phyloP scores from a whole-genome alignment of 1,284 basidiomycete genomes.

The Phellopilus nigrolimitatus region DNA sequence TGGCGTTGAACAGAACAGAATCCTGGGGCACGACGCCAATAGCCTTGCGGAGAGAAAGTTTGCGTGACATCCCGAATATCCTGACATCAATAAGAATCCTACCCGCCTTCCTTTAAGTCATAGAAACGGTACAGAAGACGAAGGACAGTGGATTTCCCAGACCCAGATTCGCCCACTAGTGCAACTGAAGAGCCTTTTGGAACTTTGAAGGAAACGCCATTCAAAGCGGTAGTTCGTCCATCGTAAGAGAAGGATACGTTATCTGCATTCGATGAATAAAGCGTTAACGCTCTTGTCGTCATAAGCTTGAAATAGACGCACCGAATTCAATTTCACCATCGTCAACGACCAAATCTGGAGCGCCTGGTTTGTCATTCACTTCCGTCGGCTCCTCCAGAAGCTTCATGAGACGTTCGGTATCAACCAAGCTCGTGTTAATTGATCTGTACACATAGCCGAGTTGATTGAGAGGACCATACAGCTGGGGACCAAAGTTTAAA shows the following conservation, averaged over 20 bases:
- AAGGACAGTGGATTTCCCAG: constrained; percentile 79
- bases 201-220: constrained; percentile 79
- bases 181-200: constrained; percentile 79
- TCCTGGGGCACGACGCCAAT: constrained; percentile 86
- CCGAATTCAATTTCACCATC: constrained; percentile 83
- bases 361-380: constrained; percentile 75
- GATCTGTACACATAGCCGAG: constrained; percentile 71
- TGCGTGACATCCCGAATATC: constrained; percentile 86
- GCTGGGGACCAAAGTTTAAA: constrained; percentile 33
- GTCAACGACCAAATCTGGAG: constrained; percentile 67
- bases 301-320: constrained; percentile 31
- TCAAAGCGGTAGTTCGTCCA: constrained; percentile 64
- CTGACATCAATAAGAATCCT: constrained; percentile 74
- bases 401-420: constrained; percentile 73
- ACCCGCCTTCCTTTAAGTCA: constrained; percentile 73
- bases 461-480: constrained; percentile 70
- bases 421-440: constrained; percentile 71
- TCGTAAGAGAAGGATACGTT: constrained; percentile 85
- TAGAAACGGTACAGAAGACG: constrained; percentile 88
- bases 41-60: constrained; percentile 65
- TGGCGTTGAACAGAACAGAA: constrained; percentile 79
- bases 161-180: constrained; percentile 76
- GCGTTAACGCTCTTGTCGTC: constrained; percentile 9
- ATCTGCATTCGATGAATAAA: constrained; percentile 38
- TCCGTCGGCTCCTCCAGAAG: constrained; percentile 76